These are phyloP conservation scores for Podila epigama DNA, from an alignment of 192 early-diverging fungal genomes.

Conservation along the genomic window DNA sequence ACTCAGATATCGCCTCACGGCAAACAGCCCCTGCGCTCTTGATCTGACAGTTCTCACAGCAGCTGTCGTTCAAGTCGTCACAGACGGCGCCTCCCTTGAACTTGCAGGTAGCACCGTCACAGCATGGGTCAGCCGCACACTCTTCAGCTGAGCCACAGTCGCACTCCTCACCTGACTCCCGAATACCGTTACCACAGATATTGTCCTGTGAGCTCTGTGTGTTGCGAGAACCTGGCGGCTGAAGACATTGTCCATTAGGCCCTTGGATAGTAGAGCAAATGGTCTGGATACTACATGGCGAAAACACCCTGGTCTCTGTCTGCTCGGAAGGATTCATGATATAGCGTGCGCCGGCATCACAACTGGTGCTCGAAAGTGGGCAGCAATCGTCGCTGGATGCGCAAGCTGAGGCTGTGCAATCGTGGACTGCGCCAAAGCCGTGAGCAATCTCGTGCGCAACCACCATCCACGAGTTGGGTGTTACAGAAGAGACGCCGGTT, in stretches of 20 bases:
- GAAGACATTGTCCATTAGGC: slow-evolving; percentile 31
- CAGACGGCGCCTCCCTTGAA: slow-evolving; percentile 80
- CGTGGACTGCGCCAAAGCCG: slow-evolving; percentile 89
- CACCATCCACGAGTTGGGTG: slow-evolving; percentile 90
- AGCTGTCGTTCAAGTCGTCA: slow-evolving; percentile 82
- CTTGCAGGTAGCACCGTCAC: slow-evolving; percentile 82
- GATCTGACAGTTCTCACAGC: slow-evolving; percentile 81
- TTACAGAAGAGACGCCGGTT: slow-evolving; percentile 83
- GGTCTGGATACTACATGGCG: slow-evolving; percentile 51
- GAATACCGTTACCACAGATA: slow-evolving; percentile 96
- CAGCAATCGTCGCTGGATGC: slow-evolving; percentile 66
- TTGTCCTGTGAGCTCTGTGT: slow-evolving; percentile 43
- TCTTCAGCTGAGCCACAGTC: slow-evolving; percentile 80
- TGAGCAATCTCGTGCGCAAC: slow-evolving; percentile 97
- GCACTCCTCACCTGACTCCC: slow-evolving; percentile 89
- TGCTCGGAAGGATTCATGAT: slow-evolving; percentile 84
- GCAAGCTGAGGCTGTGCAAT: slow-evolving; percentile 76
- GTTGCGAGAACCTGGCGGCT: slow-evolving; percentile 33
- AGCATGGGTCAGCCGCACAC: slow-evolving; percentile 82
- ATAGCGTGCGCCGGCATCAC: slow-evolving; percentile 69
- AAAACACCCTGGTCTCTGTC: slow-evolving; percentile 66
- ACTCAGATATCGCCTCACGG: slow-evolving; percentile 75
- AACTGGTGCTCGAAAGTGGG: slow-evolving; percentile 71
- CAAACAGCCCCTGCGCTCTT: slow-evolving; percentile 67
- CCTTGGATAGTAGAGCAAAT: slow-evolving; percentile 41